Conservation (phyloP, 371 early-diverging fungal genomes). For the Dichotomocladium elegans region DNA sequence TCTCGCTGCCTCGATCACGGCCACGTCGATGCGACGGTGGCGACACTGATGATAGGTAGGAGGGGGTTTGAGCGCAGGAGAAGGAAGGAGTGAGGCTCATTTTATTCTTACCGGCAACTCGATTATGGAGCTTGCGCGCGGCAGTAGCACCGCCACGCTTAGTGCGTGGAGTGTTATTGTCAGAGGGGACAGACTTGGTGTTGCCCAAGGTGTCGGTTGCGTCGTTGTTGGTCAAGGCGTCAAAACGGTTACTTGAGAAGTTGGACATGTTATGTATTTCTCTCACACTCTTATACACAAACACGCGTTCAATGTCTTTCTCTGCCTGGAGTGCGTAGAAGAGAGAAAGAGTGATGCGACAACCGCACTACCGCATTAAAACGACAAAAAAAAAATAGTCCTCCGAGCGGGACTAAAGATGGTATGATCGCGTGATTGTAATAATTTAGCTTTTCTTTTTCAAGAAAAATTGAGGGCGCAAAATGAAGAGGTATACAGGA, state of each 20-base stretch:
- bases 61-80: no score
- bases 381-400: no score
- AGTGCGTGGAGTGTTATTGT: slow-evolving; percentile 1
- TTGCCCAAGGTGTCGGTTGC: slow-evolving; percentile 41
- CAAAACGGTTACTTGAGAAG: slow-evolving; percentile 29
- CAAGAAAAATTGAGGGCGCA: no score
- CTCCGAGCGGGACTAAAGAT: no score
- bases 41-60: slow-evolving; percentile 18
- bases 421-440: no score
- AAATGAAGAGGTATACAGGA: no score
- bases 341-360: neutral
- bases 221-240: slow-evolving; percentile 24
- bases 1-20: slow-evolving; percentile 13
- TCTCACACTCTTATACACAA: no score
- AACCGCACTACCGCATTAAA: no score
- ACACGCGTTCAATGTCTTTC: no score
- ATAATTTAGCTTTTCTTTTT: no score
- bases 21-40: slow-evolving; percentile 39
- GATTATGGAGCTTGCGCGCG: slow-evolving; percentile 7
- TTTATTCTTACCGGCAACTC: slow-evolving; percentile 5
- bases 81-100: no score
- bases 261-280: slow-evolving; percentile 33
- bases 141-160: slow-evolving; percentile 8
- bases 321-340: no score
- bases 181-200: slow-evolving; percentile 17